phyloP scores from a whole-genome alignment of 2,329 filamentous ascomycete species.

The Diaporthe ampelina region DNA sequence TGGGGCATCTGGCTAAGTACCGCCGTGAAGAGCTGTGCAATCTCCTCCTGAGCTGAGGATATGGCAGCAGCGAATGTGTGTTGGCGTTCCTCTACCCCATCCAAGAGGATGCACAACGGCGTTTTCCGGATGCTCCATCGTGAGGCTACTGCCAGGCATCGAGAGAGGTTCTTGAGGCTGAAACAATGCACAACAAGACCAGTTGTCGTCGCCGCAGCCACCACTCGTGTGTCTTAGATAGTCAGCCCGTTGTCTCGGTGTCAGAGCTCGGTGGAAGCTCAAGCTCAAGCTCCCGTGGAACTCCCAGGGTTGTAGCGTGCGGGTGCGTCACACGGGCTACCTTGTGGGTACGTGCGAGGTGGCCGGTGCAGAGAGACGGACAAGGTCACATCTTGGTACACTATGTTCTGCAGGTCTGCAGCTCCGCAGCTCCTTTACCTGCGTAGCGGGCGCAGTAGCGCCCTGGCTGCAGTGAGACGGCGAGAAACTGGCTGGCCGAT shows the following conservation, averaged over 20 bases:
- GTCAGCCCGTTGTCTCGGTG: neutral
- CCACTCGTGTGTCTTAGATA: neutral
- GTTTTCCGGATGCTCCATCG: neutral
- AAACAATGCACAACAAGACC: too few species aligned
- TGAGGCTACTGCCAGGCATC: neutral
- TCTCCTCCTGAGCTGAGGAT: constrained; percentile 27
- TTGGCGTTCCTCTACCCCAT: neutral
- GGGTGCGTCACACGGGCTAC: constrained; percentile 25
- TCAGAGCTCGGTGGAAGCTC: constrained; percentile 11
- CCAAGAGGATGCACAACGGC: constrained; percentile 10
- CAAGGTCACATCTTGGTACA: constrained; percentile 2
- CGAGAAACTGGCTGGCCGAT: constrained; percentile 1
- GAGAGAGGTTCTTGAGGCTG: too few species aligned
- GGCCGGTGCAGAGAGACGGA: neutral
- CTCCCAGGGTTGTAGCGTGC: constrained; percentile 14
- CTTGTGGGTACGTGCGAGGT: constrained; percentile 1
- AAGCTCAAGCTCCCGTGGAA: constrained; percentile 30
- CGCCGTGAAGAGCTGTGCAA: constrained; percentile 34
- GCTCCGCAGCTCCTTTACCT: too few species aligned
- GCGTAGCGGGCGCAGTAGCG: constrained; percentile 19
- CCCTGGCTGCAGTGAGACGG: constrained; percentile 7
- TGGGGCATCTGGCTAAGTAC: constrained; percentile 27
- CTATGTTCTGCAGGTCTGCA: constrained; percentile 14
- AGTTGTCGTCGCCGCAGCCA: too few species aligned
- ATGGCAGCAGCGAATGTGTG: neutral